phyloP scores from a whole-genome alignment of 2,329 filamentous ascomycete species.

The Pleurostoma richardsiae region DNA sequence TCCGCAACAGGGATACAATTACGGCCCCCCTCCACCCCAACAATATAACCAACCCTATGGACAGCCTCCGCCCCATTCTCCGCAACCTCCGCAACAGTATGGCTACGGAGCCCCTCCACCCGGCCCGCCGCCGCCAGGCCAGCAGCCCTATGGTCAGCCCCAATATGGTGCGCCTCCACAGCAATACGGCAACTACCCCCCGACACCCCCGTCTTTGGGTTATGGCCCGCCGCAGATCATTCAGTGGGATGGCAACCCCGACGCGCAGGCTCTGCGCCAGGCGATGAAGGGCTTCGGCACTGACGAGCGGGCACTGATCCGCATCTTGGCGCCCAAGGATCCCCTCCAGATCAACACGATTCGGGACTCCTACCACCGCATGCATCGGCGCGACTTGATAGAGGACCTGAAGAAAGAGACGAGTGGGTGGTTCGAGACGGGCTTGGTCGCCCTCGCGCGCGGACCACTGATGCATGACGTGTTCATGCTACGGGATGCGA shows the following conservation, averaged over 20 bases:
- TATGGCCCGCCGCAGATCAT: conserved; percentile 70
- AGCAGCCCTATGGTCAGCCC: conserved; percentile 21
- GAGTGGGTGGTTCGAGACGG: conserved; percentile 67
- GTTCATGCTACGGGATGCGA: conserved; percentile 62
- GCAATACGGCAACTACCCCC: conserved; percentile 28
- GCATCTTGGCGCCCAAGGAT: conserved; percentile 65
- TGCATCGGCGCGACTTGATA: conserved; percentile 63
- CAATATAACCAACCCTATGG: conserved; percentile 16
- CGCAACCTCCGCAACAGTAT: conserved; percentile 2
- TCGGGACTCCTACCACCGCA: conserved; percentile 59
- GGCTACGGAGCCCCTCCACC: conserved; percentile 18
- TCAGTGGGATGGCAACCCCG: conserved; percentile 60
- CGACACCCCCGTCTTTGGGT: conserved; percentile 64
- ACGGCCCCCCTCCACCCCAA: conserved; percentile 23
- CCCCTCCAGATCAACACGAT: conserved; percentile 71
- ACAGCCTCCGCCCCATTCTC: conserved; percentile 11
- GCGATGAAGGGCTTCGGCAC: conserved; percentile 94
- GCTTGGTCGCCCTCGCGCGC: conserved; percentile 67
- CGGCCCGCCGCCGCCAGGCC: conserved; percentile 23
- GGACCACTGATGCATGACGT: conserved; percentile 79
- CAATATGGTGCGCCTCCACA: conserved; percentile 9
- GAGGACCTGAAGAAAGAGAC: conserved; percentile 76
- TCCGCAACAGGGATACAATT: conserved; percentile 24
- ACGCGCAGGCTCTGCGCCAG: conserved; percentile 67
- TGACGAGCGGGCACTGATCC: conserved; percentile 73